A percentile compares a stretch with the other conserved stretches of the same genome.
Evolutionary conservation across 441 rosid genomes (phyloP).

Genomic region (Gossypium trilobum): DNA sequence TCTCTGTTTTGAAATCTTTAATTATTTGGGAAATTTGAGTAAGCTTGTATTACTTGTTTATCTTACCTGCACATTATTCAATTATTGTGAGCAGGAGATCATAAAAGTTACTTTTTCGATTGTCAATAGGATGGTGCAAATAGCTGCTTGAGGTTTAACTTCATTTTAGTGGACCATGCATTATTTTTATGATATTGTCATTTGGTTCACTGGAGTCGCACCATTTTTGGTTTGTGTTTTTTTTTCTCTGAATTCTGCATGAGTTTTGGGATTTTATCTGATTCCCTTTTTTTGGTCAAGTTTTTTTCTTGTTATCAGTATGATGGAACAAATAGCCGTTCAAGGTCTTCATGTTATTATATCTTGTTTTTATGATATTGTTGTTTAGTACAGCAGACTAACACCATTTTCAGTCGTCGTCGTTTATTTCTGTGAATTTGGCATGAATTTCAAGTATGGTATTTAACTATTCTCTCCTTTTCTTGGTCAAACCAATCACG

Average conservation of each 20-base stretch:
- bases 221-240: not conserved
- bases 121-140: not conserved
- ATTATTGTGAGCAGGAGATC: not conserved
- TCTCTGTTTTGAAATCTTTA: not conserved
- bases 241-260: not conserved
- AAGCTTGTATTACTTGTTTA: not conserved
- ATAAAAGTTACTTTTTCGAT: not conserved
- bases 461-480: slow-evolving; percentile 4
- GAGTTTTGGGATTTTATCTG: not conserved
- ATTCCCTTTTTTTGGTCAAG: slow-evolving; percentile 14
- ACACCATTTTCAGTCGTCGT: slow-evolving; percentile 1
- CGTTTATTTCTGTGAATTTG: not conserved
- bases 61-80: not conserved
- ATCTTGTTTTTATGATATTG: not conserved
- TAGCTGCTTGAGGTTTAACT: not conserved
- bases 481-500: not conserved
- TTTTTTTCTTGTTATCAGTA: not conserved
- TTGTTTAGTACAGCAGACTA: not conserved
- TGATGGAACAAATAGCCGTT: not conserved
- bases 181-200: not conserved
- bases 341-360: not conserved
- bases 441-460: not conserved
- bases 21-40: not conserved
- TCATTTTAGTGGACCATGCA: not conserved
- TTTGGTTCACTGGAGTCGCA: not conserved